phyloP scores from a whole-genome alignment of 139 green algal species.

The Micractinium sp. region DNA sequence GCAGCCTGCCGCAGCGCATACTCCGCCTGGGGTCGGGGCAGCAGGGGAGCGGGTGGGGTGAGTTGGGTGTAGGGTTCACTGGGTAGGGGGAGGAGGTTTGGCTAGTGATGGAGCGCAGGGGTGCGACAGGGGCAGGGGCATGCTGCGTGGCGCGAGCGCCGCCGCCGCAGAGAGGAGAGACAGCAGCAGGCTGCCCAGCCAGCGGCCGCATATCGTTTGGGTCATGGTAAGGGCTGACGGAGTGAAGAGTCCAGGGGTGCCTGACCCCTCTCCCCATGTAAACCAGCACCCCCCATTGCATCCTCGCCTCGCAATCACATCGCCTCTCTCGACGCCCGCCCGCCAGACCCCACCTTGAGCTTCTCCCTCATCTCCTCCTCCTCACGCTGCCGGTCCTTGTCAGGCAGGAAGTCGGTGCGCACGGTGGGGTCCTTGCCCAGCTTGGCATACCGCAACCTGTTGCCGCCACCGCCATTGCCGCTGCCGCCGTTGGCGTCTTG shows the following conservation, averaged over 20 bases:
- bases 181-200: neutral
- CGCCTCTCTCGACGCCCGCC: neutral
- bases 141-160: too few species aligned
- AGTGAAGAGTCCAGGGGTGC: too few species aligned
- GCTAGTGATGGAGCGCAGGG: neutral
- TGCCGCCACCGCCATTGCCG: neutral
- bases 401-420: constrained; percentile 90
- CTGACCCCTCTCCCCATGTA: neutral
- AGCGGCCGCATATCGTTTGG: neutral
- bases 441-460: constrained; percentile 45
- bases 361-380: constrained; percentile 80
- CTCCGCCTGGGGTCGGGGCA: neutral
- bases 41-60: neutral
- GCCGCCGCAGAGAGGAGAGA: neutral
- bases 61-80: neutral
- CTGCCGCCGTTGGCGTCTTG: neutral
- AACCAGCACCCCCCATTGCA: neutral
- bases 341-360: constrained; percentile 66
- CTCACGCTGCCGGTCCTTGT: constrained; percentile 82
- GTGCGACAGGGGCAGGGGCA: too few species aligned
- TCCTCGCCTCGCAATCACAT: neutral
- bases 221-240: too few species aligned
- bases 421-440: constrained; percentile 90
- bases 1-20: constrained; percentile 57
- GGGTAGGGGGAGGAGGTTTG: neutral